Percentiles rank a stretch among this genome's conserved stretches.
phyloP scores from a whole-genome alignment of 2,329 filamentous ascomycete species.

The Colletotrichum camelliae region DNA sequence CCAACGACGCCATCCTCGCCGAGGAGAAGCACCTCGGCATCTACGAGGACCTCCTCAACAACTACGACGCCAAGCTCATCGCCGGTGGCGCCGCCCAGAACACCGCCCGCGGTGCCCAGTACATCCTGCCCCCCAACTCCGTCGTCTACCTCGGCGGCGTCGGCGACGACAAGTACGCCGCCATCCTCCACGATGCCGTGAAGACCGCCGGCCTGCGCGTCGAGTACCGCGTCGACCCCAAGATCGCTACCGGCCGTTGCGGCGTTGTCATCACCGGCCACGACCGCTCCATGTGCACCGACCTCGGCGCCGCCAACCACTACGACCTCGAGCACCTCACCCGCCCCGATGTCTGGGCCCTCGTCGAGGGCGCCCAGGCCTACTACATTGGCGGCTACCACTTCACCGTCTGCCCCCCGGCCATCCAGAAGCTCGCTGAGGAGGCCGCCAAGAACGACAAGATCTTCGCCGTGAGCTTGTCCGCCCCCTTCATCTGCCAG shows the following conservation, averaged over 20 bases:
- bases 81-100: slow-evolving; percentile 97
- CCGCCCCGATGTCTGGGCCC: slow-evolving; percentile 86
- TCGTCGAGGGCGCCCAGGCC: slow-evolving; percentile 85
- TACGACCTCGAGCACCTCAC: slow-evolving; percentile 96
- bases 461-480: slow-evolving; percentile 88
- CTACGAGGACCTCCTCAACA: slow-evolving; percentile 92
- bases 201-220: slow-evolving; percentile 87
- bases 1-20: slow-evolving; percentile 96
- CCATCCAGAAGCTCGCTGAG: slow-evolving; percentile 87
- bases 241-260: slow-evolving; percentile 87
- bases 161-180: slow-evolving; percentile 94
- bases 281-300: slow-evolving; percentile 93
- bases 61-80: slow-evolving; percentile 92
- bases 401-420: slow-evolving; percentile 92
- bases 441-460: slow-evolving; percentile 92
- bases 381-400: slow-evolving; percentile 98
- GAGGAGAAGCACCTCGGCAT: slow-evolving; percentile 88
- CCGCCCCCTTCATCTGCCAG: slow-evolving; percentile 92
- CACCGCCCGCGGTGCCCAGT: slow-evolving; percentile 94
- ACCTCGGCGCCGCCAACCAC: slow-evolving; percentile 94
- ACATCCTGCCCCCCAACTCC: slow-evolving; percentile 88
- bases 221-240: slow-evolving; percentile 91
- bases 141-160: slow-evolving; percentile 94
- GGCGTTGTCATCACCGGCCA: slow-evolving; percentile 97
- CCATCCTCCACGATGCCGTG: slow-evolving; percentile 85